Conservation (phyloP, 164 flowering plant genomes). For the Sedum album region DNA sequence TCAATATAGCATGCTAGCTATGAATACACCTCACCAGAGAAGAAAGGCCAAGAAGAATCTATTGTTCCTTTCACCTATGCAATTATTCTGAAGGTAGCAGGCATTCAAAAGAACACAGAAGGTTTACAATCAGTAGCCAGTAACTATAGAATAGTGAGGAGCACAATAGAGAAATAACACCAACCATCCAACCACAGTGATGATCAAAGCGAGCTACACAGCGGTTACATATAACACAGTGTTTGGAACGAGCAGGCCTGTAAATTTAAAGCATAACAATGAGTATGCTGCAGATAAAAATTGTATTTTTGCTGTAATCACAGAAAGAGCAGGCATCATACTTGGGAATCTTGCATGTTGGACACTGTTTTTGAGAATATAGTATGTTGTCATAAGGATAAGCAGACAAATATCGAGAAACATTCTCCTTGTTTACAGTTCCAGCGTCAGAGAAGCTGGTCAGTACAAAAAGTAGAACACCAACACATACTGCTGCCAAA, state of each 20-base stretch:
- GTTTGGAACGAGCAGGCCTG: no score
- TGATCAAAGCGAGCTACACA: constrained; percentile 96
- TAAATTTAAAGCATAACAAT: constrained; percentile 12
- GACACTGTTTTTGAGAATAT: constrained; percentile 67
- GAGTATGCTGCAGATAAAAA: neutral
- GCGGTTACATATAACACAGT: constrained; percentile 85
- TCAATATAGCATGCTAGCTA: neutral
- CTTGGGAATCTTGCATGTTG: constrained; percentile 85
- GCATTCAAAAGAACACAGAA: neutral
- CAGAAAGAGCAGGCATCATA: constrained; percentile 20
- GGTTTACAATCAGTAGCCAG: neutral
- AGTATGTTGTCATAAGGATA: constrained; percentile 86
- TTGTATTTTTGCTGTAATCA: no score
- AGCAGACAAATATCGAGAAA: constrained; percentile 53
- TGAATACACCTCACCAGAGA: constrained; percentile 53
- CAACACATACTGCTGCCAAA: constrained; percentile 70
- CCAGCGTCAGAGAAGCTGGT: constrained; percentile 99
- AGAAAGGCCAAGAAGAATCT: constrained; percentile 86
- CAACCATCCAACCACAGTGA: constrained; percentile 99
- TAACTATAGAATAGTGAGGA: neutral
- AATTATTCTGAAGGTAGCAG: constrained; percentile 65
- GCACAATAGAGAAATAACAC: neutral
- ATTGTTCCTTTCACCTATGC: constrained; percentile 92
- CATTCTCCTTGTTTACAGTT: constrained; percentile 67
- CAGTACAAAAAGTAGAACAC: constrained; percentile 71